phyloP scores from a whole-genome alignment of 1,139 yeast species.

The Magnusiomyces magnusii region DNA sequence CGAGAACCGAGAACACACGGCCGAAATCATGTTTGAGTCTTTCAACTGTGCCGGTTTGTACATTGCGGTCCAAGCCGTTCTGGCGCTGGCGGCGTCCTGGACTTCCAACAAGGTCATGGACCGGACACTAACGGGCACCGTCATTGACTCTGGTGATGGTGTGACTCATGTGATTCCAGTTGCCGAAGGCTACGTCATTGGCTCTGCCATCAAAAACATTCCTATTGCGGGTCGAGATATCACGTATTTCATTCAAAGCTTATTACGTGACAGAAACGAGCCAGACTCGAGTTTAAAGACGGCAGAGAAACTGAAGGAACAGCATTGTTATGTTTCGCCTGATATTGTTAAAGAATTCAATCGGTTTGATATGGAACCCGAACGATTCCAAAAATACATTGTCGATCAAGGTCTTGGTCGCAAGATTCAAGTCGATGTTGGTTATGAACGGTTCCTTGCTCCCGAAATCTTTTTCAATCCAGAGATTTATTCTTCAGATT shows the following conservation, averaged over 20 bases:
- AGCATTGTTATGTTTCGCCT: conserved; percentile 95
- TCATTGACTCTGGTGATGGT: conserved; percentile 96
- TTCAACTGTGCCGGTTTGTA: conserved; percentile 98
- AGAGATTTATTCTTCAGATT: conserved; percentile 92
- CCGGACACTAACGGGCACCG: conserved; percentile 95
- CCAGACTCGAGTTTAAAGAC: conserved; percentile 88
- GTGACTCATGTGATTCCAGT: conserved; percentile 99
- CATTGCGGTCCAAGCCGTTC: conserved; percentile 97
- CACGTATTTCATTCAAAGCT: conserved; percentile 83
- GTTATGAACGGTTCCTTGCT: conserved; percentile 94
- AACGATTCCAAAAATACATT: conserved; percentile 85
- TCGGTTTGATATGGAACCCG: conserved; percentile 91
- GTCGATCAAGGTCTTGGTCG: conserved; percentile 75
- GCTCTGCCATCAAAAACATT: conserved; percentile 91
- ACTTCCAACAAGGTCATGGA: conserved; percentile 93
- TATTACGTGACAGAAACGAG: conserved; percentile 96
- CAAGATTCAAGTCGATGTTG: conserved; percentile 72
- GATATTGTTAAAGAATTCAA: conserved; percentile 95
- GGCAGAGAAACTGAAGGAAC: conserved; percentile 94
- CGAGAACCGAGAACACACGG: conserved; percentile 96
- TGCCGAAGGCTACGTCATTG: conserved; percentile 98
- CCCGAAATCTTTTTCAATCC: conserved; percentile 99
- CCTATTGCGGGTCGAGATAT: conserved; percentile 99
- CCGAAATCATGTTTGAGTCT: conserved; percentile 97
- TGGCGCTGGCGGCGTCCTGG: conserved; percentile 99